Evolutionary conservation across 345 rosid genomes (phyloP).

Genomic region (Eucalyptus virginea): DNA sequence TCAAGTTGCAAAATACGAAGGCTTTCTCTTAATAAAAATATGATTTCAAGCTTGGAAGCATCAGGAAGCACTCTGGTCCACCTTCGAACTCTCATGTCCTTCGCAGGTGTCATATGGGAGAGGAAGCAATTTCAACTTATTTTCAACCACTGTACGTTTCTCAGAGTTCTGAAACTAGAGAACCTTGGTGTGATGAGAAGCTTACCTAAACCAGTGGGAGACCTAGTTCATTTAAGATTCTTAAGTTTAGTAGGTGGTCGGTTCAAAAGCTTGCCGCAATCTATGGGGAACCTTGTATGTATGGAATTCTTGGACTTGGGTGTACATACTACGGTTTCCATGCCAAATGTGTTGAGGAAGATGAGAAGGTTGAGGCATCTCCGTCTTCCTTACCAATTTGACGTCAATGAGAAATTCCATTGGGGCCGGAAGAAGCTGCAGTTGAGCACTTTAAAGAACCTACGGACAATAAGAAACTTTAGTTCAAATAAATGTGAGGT

Average conservation of each 20-base stretch:
- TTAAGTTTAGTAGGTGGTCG: background rate
- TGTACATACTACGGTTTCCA: too few species aligned
- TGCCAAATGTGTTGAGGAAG: slow-evolving; percentile 8
- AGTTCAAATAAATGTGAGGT: background rate
- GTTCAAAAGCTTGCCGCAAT: background rate
- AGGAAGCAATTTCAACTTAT: background rate
- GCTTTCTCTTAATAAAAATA: background rate
- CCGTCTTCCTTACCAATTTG: background rate
- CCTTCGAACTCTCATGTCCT: slow-evolving; percentile 16
- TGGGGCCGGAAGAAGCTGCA: background rate
- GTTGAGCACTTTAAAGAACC: background rate
- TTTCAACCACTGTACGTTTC: background rate
- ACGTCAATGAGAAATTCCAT: background rate
- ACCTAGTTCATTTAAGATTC: slow-evolving; percentile 21
- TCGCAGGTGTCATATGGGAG: rapidly evolving
- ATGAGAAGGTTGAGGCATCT: slow-evolving; percentile 4
- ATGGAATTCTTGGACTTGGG: slow-evolving; percentile 15
- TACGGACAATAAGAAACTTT: slow-evolving; percentile 9
- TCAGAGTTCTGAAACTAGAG: slow-evolving; percentile 20
- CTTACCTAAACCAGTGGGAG: slow-evolving; percentile 7
- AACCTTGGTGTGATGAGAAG: background rate
- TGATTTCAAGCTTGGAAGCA: too few species aligned
- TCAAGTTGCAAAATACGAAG: background rate
- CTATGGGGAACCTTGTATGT: slow-evolving; percentile 5
- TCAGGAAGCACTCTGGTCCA: background rate